Base-by-base conservation (phyloP, 2,329 filamentous ascomycete species). In the Colletotrichum limetticola region DNA sequence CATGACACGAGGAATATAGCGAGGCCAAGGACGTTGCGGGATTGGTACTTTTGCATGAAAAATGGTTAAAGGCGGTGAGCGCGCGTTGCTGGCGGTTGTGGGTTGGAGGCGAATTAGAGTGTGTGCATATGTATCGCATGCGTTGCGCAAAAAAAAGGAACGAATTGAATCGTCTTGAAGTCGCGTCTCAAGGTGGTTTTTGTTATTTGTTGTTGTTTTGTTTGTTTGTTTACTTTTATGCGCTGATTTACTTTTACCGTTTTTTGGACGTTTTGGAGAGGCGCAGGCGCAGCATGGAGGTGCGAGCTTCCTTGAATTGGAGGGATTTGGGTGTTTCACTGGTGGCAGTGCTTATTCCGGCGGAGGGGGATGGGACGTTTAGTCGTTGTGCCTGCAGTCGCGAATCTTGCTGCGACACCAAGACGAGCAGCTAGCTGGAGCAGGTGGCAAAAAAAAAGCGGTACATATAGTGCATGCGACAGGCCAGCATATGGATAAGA, bases 11-110 rank as follows among this genome's bases (percentile, higher is more conserved):
- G 37, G 37, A 42, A 7, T 22, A 22, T 64, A 55, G 70, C 37
- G 66, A 72, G 59, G 66, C 53, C 37, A 69, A 49, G 42, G 53
- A 37, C 11, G 66, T 70, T 65, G 63, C 70, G 66, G 53, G 52
- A 65, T 52, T 28, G 66, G 70, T 65, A 70, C 60, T 60, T 72
- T 72, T 56, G 55, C 24, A 60, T 64, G 6, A 19, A 49, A 9
- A n/a, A 8, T 19, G 42, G n/a, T 49, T n/a, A 28, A 55, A 70
- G 61, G 66, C 70, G 66, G 70, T 72, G 70, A 70, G 66, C 49
- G 37, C 42, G 66, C 14, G 4, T 12, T 22, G 24, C 57, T 52
- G 59, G 26, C 28, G 14, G 66, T 58, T 14, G 42, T 30, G 42
- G 35, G 24, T 37, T 46, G 9, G 11, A 62, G 26, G n/a, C 11